phyloP scores from a whole-genome alignment of 441 rosid genomes.

The Biscutella laevigata region DNA sequence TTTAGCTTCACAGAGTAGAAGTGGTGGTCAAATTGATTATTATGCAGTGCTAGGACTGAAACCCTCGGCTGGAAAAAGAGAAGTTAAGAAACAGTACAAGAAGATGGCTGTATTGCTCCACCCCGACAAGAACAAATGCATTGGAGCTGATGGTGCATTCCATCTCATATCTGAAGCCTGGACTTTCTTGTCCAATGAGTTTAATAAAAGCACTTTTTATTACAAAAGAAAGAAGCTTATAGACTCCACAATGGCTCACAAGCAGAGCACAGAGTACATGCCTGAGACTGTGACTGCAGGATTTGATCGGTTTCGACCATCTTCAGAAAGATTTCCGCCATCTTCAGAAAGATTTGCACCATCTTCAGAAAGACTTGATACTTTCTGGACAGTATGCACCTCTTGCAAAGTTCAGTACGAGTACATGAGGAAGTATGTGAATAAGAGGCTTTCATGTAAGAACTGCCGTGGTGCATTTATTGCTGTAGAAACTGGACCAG shows the following conservation, averaged over 20 bases:
- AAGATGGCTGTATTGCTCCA: conserved; percentile 91
- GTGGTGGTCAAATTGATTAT: conserved; percentile 63
- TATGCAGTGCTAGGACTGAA: conserved; percentile 81
- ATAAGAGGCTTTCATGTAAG: conserved; percentile 95
- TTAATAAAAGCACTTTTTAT: conserved; percentile 67
- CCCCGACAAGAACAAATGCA: conserved; percentile 87
- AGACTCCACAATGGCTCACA: conserved; percentile 47
- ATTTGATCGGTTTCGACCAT: conserved; percentile 39
- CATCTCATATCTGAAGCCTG: conserved; percentile 93
- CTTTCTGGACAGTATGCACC: conserved; percentile 98
- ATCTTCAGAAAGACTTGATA: too few relatives aligned
- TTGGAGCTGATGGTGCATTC: conserved; percentile 97
- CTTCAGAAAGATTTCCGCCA: conserved; percentile 59
- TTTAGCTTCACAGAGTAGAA: conserved; percentile 58
- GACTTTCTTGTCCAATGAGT: conserved; percentile 62
- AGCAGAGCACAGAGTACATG: conserved; percentile 39
- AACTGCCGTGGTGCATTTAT: conserved; percentile 92
- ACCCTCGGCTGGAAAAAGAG: conserved; percentile 74
- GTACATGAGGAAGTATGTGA: conserved; percentile 90
- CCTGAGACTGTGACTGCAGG: conserved; percentile 33
- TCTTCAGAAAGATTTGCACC: too few relatives aligned
- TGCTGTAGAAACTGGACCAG: conserved; percentile 90
- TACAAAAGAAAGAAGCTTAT: conserved; percentile 51
- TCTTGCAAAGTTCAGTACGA: conserved; percentile 98
- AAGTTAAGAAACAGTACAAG: conserved; percentile 82